Percentiles rank a stretch among this genome's conserved stretches.
These are phyloP conservation scores for Pleurotus sapidus DNA, from an alignment of 768 basidiomycete species.

Conservation along the genomic window DNA sequence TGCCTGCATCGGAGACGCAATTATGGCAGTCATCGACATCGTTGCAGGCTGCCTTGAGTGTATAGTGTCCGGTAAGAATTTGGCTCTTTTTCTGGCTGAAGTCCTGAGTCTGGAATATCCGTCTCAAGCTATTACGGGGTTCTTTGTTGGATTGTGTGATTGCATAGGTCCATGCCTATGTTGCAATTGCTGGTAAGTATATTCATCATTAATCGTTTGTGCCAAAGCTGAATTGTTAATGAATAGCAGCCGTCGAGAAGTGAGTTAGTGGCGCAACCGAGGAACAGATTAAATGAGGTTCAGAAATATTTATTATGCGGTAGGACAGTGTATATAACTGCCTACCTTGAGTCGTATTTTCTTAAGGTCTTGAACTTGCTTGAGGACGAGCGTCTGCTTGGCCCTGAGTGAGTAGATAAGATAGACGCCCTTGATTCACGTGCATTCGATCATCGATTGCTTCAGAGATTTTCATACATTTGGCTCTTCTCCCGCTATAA, in stretches of 20 bases:
- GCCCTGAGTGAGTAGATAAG: no score
- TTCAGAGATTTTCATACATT: not conserved
- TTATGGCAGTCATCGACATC: slow-evolving; percentile 33
- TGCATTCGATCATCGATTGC: slow-evolving; percentile 1
- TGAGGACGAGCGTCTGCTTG: no score
- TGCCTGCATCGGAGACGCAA: slow-evolving; percentile 38
- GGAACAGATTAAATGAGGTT: no score
- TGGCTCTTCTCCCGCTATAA: slow-evolving; percentile 7
- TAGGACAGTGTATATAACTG: no score
- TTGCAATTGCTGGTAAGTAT: not conserved
- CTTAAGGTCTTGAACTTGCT: no score
- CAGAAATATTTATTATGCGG: no score
- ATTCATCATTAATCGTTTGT: not conserved
- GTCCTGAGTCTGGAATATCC: not conserved
- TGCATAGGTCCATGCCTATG: not conserved
- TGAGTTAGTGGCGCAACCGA: no score
- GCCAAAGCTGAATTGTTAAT: not conserved
- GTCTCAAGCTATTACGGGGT: not conserved
- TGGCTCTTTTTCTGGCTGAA: not conserved
- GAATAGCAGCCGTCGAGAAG: not conserved
- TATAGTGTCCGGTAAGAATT: slow-evolving; percentile 37
- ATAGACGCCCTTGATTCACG: not conserved
- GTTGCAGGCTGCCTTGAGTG: slow-evolving; percentile 46
- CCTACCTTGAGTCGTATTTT: no score
- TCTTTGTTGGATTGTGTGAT: not conserved